These are phyloP conservation scores for Mediolabrus comicus DNA, from an alignment of 108 stramenopile genomes.

Conservation along the genomic window DNA sequence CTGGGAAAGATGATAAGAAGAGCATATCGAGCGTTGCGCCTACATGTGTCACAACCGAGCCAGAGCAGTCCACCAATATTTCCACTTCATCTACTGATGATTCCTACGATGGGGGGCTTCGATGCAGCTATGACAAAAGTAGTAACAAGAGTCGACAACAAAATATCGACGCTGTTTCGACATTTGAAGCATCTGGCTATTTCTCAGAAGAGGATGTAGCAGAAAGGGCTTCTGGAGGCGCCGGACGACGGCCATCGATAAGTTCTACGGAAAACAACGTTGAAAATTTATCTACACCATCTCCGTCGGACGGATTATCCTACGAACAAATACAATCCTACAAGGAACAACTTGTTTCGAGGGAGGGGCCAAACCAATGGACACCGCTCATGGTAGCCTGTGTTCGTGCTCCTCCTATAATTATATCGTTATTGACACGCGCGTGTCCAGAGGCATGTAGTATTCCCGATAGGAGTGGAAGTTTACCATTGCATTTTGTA, in stretches of 20 bases:
- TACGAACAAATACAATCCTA: background rate
- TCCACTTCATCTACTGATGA: background rate
- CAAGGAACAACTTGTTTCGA: slow-evolving; percentile 7
- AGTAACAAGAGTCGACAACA: background rate
- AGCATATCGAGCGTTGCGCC: background rate
- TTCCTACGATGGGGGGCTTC: background rate
- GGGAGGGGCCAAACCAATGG: slow-evolving; percentile 28
- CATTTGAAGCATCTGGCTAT: background rate
- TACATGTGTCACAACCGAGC: background rate
- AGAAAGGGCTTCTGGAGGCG: background rate
- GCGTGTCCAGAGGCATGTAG: slow-evolving; percentile 24
- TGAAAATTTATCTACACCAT: background rate
- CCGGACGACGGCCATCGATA: background rate
- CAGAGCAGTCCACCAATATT: background rate
- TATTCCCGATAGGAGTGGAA: slow-evolving; percentile 34
- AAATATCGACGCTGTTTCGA: background rate
- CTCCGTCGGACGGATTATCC: background rate
- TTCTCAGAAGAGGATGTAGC: background rate
- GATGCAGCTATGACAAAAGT: background rate
- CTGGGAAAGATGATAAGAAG: background rate
- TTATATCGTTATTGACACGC: slow-evolving; percentile 14
- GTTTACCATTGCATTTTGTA: slow-evolving; percentile 27
- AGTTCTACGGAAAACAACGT: background rate
- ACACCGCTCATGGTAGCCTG: slow-evolving; percentile 42
- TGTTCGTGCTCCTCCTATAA: slow-evolving; percentile 16